These are phyloP conservation scores for Thecaphora frezii DNA, from an alignment of 1,284 basidiomycete genomes.

Conservation along the genomic window DNA sequence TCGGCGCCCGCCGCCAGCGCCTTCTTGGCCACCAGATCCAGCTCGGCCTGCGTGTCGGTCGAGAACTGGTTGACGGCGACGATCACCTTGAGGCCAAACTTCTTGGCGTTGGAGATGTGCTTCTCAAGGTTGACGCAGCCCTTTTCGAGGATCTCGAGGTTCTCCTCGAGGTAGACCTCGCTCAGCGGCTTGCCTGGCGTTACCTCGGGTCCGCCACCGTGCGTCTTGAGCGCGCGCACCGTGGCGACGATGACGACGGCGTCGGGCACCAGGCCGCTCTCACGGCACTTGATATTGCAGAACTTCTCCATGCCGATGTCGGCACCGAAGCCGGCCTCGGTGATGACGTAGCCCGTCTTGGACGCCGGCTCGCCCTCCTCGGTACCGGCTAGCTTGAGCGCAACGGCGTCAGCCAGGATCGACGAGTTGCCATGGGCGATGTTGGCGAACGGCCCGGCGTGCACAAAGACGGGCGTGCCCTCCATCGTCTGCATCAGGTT, in stretches of 20 bases:
- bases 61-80: conserved; percentile 94
- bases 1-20: conserved; percentile 86
- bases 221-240: conserved; percentile 97
- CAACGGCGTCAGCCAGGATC: conserved; percentile 92
- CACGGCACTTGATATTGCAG: conserved; percentile 98
- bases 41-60: conserved; percentile 86
- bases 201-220: conserved; percentile 95
- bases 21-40: conserved; percentile 78
- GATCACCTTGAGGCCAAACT: conserved; percentile 95
- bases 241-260: conserved; percentile 95
- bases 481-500: conserved; percentile 98
- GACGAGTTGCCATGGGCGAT: conserved; percentile 99
- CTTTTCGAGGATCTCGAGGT: conserved; percentile 83
- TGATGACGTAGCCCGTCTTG: conserved; percentile 90
- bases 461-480: conserved; percentile 97
- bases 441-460: conserved; percentile 98
- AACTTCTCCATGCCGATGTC: conserved; percentile 88
- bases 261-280: conserved; percentile 88
- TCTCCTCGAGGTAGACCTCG: conserved; percentile 91
- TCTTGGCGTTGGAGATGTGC: conserved; percentile 92
- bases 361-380: conserved; percentile 83
- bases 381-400: conserved; percentile 93
- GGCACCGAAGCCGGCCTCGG: conserved; percentile 97
- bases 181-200: conserved; percentile 92
- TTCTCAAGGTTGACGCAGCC: conserved; percentile 90